Evolutionary conservation across 345 rosid genomes (phyloP).

Genomic region (Ceriops tagal): DNA sequence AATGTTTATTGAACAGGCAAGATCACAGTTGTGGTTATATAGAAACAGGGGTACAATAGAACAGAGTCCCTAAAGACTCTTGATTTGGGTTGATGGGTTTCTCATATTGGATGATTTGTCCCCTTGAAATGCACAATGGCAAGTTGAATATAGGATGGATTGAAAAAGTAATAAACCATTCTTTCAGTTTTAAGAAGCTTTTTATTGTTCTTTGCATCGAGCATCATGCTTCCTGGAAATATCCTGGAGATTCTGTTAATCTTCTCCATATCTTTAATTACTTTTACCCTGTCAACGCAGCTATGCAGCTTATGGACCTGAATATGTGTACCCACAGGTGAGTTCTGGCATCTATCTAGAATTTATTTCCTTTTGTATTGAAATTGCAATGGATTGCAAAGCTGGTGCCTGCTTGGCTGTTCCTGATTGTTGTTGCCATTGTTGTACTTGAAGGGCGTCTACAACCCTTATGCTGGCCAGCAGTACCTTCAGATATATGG

Average conservation of each 20-base stretch:
- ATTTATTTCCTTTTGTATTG: conserved; percentile 1
- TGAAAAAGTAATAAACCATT: neutral
- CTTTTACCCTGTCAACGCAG: conserved; percentile 39
- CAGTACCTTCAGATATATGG: conserved; percentile 86
- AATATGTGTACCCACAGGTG: conserved; percentile 81
- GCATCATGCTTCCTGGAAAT: conserved; percentile 5
- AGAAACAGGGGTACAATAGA: neutral
- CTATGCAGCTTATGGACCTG: conserved; percentile 71
- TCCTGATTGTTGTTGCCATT: conserved; percentile 10
- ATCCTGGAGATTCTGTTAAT: conserved; percentile 3
- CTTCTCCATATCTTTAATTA: conserved; percentile 8
- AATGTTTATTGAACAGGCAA: conserved; percentile 63
- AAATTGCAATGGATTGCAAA: neutral
- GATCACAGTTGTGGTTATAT: conserved; percentile 37
- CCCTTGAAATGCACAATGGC: conserved; percentile 13
- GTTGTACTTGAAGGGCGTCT: conserved; percentile 46
- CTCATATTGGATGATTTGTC: conserved; percentile 10
- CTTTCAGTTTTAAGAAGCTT: conserved; percentile 1
- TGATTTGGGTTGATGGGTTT: conserved; percentile 22
- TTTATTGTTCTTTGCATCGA: conserved; percentile 1
- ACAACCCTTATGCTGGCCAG: conserved; percentile 69
- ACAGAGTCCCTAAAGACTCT: conserved; percentile 1
- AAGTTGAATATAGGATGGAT: conserved; percentile 17
- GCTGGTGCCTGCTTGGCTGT: neutral
- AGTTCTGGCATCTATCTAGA: conserved; percentile 8